Evolutionary conservation across 2,329 filamentous ascomycete species (phyloP).

Genomic region (Capronia epimyces): DNA sequence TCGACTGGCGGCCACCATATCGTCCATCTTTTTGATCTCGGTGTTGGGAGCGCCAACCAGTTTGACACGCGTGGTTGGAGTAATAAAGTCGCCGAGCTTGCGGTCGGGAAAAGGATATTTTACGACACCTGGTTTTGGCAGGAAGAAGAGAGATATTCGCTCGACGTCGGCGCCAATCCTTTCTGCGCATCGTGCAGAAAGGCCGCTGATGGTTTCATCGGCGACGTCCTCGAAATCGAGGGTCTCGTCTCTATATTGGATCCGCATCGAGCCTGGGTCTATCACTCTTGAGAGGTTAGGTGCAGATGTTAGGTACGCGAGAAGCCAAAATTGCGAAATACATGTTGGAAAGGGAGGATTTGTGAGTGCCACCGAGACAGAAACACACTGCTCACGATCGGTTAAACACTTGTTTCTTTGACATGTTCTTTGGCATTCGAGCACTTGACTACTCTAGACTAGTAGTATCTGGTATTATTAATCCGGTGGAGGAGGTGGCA

Average conservation of each 20-base stretch:
- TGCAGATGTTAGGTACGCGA: too few relatives aligned
- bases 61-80: conserved; percentile 43
- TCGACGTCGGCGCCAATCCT: conserved; percentile 37
- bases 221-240: conserved; percentile 45
- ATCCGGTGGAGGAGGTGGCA: background rate
- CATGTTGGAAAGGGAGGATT: too few relatives aligned
- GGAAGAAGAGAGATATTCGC: conserved; percentile 44
- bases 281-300: too few relatives aligned
- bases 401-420: too few relatives aligned
- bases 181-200: conserved; percentile 34
- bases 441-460: too few relatives aligned
- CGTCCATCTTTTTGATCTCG: conserved; percentile 41
- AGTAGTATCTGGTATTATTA: too few relatives aligned
- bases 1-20: conserved; percentile 33
- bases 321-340: too few relatives aligned
- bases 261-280: conserved; percentile 36
- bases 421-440: background rate
- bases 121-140: conserved; percentile 44
- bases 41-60: conserved; percentile 41
- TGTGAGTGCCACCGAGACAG: too few relatives aligned
- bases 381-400: too few relatives aligned
- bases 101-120: conserved; percentile 42
- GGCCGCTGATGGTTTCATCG: conserved; percentile 48
- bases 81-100: conserved; percentile 34
- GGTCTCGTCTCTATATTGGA: conserved; percentile 52